Evolutionary conservation across 768 basidiomycete species (phyloP).

Genomic region (Daedaleopsis nitida): DNA sequence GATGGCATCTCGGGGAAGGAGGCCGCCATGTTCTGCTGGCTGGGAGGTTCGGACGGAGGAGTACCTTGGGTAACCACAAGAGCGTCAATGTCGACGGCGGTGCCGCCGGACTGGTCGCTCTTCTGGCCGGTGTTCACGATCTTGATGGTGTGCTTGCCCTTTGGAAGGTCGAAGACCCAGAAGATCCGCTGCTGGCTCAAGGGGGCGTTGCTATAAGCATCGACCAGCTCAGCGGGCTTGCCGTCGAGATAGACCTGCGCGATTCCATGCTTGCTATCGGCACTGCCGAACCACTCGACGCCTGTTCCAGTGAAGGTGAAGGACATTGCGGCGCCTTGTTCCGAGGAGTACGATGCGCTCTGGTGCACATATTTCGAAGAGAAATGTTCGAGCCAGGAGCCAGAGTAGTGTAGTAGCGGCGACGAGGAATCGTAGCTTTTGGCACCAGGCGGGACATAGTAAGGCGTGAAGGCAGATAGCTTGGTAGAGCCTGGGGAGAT

Average conservation of each 20-base stretch:
- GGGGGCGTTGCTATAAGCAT: slow-evolving; percentile 42
- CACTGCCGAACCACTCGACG: slow-evolving; percentile 77
- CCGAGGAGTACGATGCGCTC: slow-evolving; percentile 52
- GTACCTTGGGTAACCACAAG: slow-evolving; percentile 60
- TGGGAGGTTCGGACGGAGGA: not conserved
- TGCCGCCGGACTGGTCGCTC: slow-evolving; percentile 35
- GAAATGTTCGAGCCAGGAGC: slow-evolving; percentile 57
- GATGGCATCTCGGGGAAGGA: slow-evolving; percentile 9
- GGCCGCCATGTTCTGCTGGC: not conserved
- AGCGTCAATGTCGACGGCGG: slow-evolving; percentile 60
- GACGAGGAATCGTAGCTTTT: slow-evolving; percentile 73
- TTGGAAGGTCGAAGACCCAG: slow-evolving; percentile 55
- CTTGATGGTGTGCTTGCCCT: slow-evolving; percentile 60
- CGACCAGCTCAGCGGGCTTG: slow-evolving; percentile 43
- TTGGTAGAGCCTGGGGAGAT: slow-evolving; percentile 50
- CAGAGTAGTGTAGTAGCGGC: slow-evolving; percentile 63
- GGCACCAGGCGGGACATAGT: slow-evolving; percentile 73
- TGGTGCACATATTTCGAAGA: slow-evolving; percentile 53
- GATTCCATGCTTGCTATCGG: slow-evolving; percentile 54
- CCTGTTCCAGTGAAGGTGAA: slow-evolving; percentile 74
- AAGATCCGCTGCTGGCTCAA: slow-evolving; percentile 64
- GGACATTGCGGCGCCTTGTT: slow-evolving; percentile 49
- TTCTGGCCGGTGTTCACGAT: slow-evolving; percentile 57
- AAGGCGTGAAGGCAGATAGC: slow-evolving; percentile 58
- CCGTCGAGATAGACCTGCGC: slow-evolving; percentile 64